Evolutionary conservation across 1,284 basidiomycete genomes (phyloP).

Genomic region (Baeospora myosura): DNA sequence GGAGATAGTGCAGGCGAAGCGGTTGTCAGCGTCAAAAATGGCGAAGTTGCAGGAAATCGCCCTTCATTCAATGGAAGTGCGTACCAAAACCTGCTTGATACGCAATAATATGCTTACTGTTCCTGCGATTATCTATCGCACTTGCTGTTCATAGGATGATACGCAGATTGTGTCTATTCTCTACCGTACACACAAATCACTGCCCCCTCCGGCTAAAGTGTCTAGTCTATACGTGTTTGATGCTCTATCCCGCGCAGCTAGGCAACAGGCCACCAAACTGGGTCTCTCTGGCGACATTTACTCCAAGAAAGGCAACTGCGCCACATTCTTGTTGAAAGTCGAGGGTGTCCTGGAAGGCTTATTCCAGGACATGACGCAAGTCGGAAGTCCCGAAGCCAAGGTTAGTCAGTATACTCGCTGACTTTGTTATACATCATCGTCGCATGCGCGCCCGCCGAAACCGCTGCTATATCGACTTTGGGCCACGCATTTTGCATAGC

Average conservation of each 20-base stretch:
- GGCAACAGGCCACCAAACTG: constrained; percentile 59
- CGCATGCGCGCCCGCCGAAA: too few species aligned
- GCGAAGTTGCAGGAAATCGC: constrained; percentile 65
- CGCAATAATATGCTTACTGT: constrained; percentile 1
- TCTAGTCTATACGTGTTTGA: constrained; percentile 87
- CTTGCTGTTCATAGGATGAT: constrained; percentile 53
- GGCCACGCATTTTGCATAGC: too few species aligned
- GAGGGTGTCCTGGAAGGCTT: constrained; percentile 81
- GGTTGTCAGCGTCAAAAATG: constrained; percentile 82
- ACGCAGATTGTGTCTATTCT: constrained; percentile 79
- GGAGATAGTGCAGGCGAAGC: constrained; percentile 72
- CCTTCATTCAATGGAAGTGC: constrained; percentile 66
- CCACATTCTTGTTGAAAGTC: constrained; percentile 78
- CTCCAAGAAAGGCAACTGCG: constrained; percentile 59
- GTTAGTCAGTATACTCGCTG: constrained; percentile 72
- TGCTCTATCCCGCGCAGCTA: constrained; percentile 79
- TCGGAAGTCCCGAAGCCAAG: constrained; percentile 65
- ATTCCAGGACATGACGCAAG: constrained; percentile 70
- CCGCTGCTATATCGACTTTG: too few species aligned
- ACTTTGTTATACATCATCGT: too few species aligned
- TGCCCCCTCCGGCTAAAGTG: constrained; percentile 62
- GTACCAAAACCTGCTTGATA: constrained; percentile 16
- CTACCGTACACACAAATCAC: constrained; percentile 76
- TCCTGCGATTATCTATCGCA: constrained; percentile 7
- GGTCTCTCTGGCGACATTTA: constrained; percentile 48